phyloP scores from a whole-genome alignment of 2,329 filamentous ascomycete species.

The Fusarium sp. region DNA sequence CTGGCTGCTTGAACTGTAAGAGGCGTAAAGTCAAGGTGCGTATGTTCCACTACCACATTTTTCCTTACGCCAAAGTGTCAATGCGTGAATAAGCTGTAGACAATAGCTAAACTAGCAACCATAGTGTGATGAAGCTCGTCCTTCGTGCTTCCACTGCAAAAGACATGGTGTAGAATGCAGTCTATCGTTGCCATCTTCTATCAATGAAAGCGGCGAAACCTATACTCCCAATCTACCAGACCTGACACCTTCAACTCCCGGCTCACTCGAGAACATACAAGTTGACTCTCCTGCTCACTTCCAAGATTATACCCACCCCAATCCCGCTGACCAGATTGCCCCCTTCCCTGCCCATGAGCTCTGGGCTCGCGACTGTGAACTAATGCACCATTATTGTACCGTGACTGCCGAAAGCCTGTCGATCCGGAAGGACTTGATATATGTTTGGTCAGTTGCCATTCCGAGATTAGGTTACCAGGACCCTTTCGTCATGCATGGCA shows the following conservation, averaged over 20 bases:
- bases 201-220: background rate
- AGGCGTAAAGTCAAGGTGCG: conserved; percentile 50
- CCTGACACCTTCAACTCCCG: conserved; percentile 25
- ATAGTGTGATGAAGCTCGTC: conserved; percentile 46
- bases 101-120: conserved; percentile 7
- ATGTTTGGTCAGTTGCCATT: conserved; percentile 45
- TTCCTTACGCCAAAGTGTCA: background rate
- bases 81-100: background rate
- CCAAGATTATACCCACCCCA: conserved; percentile 16
- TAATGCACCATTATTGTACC: conserved; percentile 49
- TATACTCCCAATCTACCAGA: conserved; percentile 25
- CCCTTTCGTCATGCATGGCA: conserved; percentile 47
- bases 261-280: conserved; percentile 11
- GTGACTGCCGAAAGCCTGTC: conserved; percentile 43
- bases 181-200: conserved; percentile 24
- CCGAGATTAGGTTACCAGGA: conserved; percentile 45
- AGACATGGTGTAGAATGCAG: conserved; percentile 47
- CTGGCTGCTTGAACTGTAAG: conserved; percentile 49
- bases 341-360: conserved; percentile 42
- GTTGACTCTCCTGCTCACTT: conserved; percentile 15
- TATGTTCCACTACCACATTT: background rate
- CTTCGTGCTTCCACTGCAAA: conserved; percentile 48
- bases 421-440: conserved; percentile 36
- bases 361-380: conserved; percentile 42
- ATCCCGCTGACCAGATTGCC: conserved; percentile 35